Conservation (phyloP, 2,329 filamentous ascomycete genomes). For the Cordyceps javanica region DNA sequence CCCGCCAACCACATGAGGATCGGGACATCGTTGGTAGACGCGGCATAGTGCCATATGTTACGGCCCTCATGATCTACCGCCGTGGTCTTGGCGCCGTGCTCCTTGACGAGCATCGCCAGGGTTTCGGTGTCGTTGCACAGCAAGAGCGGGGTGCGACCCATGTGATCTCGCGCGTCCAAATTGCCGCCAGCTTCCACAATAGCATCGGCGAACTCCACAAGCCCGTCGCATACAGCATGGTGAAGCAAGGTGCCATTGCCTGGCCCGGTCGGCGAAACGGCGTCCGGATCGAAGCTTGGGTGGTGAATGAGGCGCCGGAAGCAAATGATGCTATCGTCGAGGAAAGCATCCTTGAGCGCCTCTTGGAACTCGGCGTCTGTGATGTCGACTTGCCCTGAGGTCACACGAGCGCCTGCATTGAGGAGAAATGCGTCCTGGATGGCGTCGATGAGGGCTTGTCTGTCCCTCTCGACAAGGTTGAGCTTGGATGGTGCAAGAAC, state of each 20-base stretch:
- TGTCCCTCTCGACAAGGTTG: background rate
- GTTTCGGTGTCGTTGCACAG: conserved; percentile 22
- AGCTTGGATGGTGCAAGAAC: conserved; percentile 9
- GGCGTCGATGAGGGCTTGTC: conserved; percentile 1
- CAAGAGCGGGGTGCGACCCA: conserved; percentile 31
- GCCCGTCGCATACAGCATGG: conserved; percentile 22
- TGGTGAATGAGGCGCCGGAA: conserved; percentile 24
- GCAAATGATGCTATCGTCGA: conserved; percentile 20
- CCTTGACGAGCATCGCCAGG: conserved; percentile 22
- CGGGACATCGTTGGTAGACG: conserved; percentile 25
- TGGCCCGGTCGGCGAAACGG: conserved; percentile 13
- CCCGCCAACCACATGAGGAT: conserved; percentile 26
- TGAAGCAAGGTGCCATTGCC: conserved; percentile 26
- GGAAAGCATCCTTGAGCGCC: conserved; percentile 21
- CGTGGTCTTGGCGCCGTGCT: conserved; percentile 23
- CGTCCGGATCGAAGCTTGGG: conserved; percentile 25
- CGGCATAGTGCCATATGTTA: conserved; percentile 33
- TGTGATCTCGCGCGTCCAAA: conserved; percentile 22
- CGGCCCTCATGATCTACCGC: conserved; percentile 25
- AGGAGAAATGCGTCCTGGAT: background rate
- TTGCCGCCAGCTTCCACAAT: conserved; percentile 24
- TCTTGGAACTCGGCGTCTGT: conserved; percentile 18
- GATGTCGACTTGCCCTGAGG: conserved; percentile 8
- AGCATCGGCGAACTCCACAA: conserved; percentile 22
- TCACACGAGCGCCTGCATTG: background rate